Base-by-base conservation (phyloP, 108 stramenopile genomes). In the Skeletonema marinoi region DNA sequence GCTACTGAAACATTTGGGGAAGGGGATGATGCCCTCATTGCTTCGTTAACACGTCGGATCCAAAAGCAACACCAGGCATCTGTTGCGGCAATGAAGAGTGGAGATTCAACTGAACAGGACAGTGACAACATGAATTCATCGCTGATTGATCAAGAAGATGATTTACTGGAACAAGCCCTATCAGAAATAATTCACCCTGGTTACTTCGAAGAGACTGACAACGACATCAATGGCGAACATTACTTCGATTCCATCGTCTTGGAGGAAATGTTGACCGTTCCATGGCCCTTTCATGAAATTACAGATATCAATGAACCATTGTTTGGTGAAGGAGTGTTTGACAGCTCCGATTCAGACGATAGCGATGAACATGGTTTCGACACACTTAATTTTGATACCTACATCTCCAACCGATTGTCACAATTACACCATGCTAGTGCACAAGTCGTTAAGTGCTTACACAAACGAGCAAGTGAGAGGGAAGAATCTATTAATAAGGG, bases 201-300 rank as follows among this genome's bases (percentile, higher is more conserved):
- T 59, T 80, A 80, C 35, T 83, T 72, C 64, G 75, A 66, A 9
- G 71, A 77, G 17, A 46, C 69, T 41, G 73, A 65, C 17, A 64
- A 13, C 32, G 75, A 83, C 32, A n/a, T 56, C 25, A 56, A 56
- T 56, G 54, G 25, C 21, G 25, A 21, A 29, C 54, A 56, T 10
- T 39, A 62, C 60, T 83, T 77, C 21, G 75, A 77, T 44, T 75
- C 82, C 13, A 73, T 83, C 29, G 82, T 83, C 46, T 46, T 83
- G 31, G 82, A 83, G 32, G 82, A 77, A 83, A 54, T 83, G 2
- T 38, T 77, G 42, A 83, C 72, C 35, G 71, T 83, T 10, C 82
- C 82, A 13, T 83, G 82, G 82, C 82, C 82, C 7, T 83, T 83
- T 59, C 64, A 83, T 41, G 54, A 56, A 25, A 25, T 70, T 25